Evolutionary conservation across 1,284 basidiomycete genomes (phyloP).

Genomic region (Marasmius oreades): DNA sequence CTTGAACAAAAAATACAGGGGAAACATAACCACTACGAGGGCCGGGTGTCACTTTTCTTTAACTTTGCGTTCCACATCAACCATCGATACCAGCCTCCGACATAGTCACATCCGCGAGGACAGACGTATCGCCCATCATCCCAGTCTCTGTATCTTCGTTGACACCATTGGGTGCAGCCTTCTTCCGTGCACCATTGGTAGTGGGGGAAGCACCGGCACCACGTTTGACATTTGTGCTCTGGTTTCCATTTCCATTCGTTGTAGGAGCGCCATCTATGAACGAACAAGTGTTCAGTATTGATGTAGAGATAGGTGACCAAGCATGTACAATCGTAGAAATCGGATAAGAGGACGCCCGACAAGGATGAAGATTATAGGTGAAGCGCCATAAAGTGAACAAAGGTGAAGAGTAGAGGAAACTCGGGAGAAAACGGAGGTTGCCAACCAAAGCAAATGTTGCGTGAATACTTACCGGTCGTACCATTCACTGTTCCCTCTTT

Average conservation of each 20-base stretch:
- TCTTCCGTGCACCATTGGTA: neutral
- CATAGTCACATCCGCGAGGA: conserved; percentile 44
- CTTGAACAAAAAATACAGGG: neutral
- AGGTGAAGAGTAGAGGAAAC: too few species aligned
- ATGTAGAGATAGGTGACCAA: too few species aligned
- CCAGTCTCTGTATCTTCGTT: conserved; percentile 16
- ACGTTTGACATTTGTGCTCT: neutral
- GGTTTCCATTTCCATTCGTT: conserved; percentile 13
- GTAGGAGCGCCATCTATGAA: neutral
- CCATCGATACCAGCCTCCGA: conserved; percentile 31
- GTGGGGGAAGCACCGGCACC: too few species aligned
- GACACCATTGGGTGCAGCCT: conserved; percentile 19
- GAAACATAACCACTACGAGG: neutral
- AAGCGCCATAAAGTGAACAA: too few species aligned
- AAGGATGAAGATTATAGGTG: too few species aligned
- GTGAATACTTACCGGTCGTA: conserved; percentile 21
- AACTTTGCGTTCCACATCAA: neutral
- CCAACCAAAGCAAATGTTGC: neutral
- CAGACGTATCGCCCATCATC: conserved; percentile 27
- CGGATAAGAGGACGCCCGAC: too few species aligned
- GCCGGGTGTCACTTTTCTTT: neutral
- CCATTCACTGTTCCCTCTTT: conserved; percentile 23
- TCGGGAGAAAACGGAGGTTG: neutral
- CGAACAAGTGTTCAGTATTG: neutral
- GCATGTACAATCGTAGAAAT: too few species aligned